Evolutionary conservation across 257 asterid species (phyloP).

Genomic region (Penstemon barbatus): DNA sequence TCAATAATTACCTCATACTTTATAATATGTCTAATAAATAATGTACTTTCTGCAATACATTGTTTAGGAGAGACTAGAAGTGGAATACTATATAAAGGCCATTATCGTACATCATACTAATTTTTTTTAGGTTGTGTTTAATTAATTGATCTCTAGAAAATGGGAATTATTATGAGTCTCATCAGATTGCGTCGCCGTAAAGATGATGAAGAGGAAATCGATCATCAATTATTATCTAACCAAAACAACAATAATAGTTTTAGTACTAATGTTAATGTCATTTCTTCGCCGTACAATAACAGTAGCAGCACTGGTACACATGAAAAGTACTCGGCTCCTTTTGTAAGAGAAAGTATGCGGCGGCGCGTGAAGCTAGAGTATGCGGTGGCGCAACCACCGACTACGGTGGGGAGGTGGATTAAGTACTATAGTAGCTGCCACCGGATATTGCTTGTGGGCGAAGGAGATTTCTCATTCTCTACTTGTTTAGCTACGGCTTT

Average conservation of each 20-base stretch:
- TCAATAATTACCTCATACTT: too few species aligned
- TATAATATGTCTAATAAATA: too few species aligned
- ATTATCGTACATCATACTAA: too few species aligned
- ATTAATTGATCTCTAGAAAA: conserved; percentile 7
- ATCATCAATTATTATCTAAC: too few species aligned
- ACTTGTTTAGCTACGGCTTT: conserved; percentile 22
- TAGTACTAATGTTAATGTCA: too few species aligned
- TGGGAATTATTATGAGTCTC: conserved; percentile 20
- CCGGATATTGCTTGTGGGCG: conserved; percentile 27
- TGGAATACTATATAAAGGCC: too few species aligned
- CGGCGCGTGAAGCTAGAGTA: neutral
- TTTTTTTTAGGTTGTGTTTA: neutral
- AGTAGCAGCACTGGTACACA: too few species aligned
- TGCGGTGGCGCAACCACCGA: neutral
- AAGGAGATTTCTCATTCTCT: conserved; percentile 35
- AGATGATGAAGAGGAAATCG: conserved; percentile 11
- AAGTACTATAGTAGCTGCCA: conserved; percentile 21
- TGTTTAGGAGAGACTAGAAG: too few species aligned
- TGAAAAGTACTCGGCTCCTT: too few species aligned
- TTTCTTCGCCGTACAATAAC: neutral
- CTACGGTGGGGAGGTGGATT: conserved; percentile 1
- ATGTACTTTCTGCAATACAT: too few species aligned
- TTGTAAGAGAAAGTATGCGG: neutral
- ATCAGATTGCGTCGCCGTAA: neutral
- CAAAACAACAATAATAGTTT: too few species aligned